Evolutionary conservation across 1,139 yeast genomes (phyloP).

Genomic region (Debaryomyces robertsiae): DNA sequence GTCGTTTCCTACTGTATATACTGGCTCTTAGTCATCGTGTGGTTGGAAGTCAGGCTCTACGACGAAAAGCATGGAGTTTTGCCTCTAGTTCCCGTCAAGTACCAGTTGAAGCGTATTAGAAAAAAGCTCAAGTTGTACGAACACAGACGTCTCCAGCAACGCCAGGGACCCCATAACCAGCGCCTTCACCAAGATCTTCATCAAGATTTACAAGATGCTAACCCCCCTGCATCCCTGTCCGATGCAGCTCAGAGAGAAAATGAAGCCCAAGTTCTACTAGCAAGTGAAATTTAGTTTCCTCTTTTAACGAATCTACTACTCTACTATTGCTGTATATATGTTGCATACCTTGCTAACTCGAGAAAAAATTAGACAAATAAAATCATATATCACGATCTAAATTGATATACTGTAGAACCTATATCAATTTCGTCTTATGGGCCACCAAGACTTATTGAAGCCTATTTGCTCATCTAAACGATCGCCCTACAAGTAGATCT

Average conservation of each 20-base stretch:
- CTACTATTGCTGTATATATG: background rate
- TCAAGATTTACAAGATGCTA: constrained; percentile 15
- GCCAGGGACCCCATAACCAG: constrained; percentile 4
- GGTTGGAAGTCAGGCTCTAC: constrained; percentile 52
- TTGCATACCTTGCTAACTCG: no score
- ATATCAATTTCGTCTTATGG: no score
- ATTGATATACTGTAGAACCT: no score
- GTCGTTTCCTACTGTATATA: constrained; percentile 74
- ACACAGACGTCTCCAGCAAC: constrained; percentile 12
- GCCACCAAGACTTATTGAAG: no score
- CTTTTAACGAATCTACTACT: background rate
- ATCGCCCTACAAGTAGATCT: background rate
- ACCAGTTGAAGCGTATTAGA: constrained; percentile 59
- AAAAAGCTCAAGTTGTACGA: constrained; percentile 45
- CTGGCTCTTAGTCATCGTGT: constrained; percentile 66
- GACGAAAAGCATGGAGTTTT: constrained; percentile 67
- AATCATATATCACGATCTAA: no score
- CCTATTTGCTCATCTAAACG: no score
- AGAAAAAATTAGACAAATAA: no score
- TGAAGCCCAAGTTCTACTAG: constrained; percentile 15
- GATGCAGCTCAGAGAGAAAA: constrained; percentile 14
- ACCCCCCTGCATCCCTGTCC: constrained; percentile 13
- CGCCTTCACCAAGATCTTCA: constrained; percentile 10
- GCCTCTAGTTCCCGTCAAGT: constrained; percentile 59
- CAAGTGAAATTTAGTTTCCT: constrained; percentile 6